Conservation (phyloP, 306 rosid genomes). For the Gillenia trifoliata region DNA sequence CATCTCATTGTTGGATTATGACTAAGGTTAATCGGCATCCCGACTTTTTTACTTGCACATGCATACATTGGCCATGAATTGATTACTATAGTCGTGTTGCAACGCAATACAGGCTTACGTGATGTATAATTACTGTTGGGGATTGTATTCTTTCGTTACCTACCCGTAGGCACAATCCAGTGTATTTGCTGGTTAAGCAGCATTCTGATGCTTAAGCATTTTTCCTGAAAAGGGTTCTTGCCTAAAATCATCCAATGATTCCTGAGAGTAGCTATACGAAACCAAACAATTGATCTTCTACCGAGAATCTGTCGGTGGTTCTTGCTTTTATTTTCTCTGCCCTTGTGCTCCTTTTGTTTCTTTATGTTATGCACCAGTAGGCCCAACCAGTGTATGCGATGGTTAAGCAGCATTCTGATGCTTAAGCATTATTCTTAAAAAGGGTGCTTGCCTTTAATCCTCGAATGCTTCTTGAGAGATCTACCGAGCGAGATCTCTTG, state of each 20-base stretch:
- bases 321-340: slow-evolving; percentile 6
- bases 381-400: neutral
- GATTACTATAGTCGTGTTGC: too few species aligned
- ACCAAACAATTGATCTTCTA: neutral
- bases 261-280: slow-evolving; percentile 13
- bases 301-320: neutral
- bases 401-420: slow-evolving; percentile 17
- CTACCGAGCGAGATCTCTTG: neutral
- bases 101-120: too few species aligned
- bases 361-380: too few species aligned
- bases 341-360: neutral
- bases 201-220: slow-evolving; percentile 11
- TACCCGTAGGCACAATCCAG: neutral
- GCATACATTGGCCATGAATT: neutral
- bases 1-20: neutral
- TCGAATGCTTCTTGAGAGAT: slow-evolving; percentile 17
- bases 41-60: neutral
- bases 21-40: neutral
- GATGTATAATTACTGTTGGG: neutral
- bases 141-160: neutral
- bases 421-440: slow-evolving; percentile 3
- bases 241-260: slow-evolving; percentile 22
- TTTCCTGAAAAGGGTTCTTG: slow-evolving; percentile 5
- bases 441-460: slow-evolving; percentile 7
- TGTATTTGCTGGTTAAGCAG: slow-evolving; percentile 14